Evolutionary conservation across 2,329 filamentous ascomycete species (phyloP), one percentile per base, ranked within the genome.

Genomic region (Lasiodiplodia sp.): DNA sequence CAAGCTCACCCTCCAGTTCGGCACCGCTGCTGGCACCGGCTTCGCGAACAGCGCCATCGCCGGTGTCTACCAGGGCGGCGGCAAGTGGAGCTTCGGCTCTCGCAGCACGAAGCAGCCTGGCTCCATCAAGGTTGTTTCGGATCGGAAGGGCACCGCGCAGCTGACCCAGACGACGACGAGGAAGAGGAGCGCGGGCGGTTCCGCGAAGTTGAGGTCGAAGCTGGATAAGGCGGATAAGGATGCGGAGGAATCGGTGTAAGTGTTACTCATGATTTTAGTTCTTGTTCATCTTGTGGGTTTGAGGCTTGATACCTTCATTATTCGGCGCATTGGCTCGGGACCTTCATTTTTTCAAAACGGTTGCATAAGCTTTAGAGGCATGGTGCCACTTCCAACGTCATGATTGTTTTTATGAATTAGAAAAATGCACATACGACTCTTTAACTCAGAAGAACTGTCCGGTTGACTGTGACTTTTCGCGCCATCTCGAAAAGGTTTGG

Each of bases 11-110:
- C 62, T 80, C n/a, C 68, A 74, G 56, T 66, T 79, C 8, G 64
- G 67, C 40, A 77, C 74, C 44, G 73, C 73, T 0, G 72, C 38
- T 4, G 73, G 56, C 14, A 44, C 56, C 1, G 37, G 28, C 14
- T 60, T 44, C 37, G 14, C 25, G 3, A 21, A 21, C 40, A 34
- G 23, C 28, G 44, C 7, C 18, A 51, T 63, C 40, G 6, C 58
- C 0, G 23, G 23, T 4, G 40, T 49, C 23, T 63, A 63, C 16
- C 40, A 68, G 0, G 73, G 70, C 2, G 68, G 70, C 0, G 79
- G 78, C 4, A 75, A 74, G 63, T 80, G 73, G 72, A 73, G 71
- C 1, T 77, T 76, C 21, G 73, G 56, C 14, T 63, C 73, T 2
- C 62, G 73, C 5, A 77, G 71, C 51, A 73, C 71, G 1, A 75